A percentile compares a stretch with the other conserved stretches of the same genome.
Conservation (phyloP, 192 early-diverging fungal genomes). For the Obelidium mucronatum region DNA sequence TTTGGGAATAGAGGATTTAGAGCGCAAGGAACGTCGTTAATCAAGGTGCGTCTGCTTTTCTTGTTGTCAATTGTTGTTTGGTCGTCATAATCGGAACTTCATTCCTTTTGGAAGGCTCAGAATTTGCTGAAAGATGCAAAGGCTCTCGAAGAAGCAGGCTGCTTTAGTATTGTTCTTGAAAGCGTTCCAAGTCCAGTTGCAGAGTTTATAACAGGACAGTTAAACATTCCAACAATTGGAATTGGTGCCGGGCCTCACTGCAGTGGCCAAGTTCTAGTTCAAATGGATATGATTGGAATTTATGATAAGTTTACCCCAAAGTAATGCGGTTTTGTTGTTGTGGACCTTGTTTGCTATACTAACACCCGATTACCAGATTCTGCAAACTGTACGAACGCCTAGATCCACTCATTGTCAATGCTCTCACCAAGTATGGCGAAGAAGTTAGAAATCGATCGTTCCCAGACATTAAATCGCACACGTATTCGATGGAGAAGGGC, state of each 20-base stretch:
- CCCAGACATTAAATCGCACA: conserved; percentile 76
- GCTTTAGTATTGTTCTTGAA: conserved; percentile 90
- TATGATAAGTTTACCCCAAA: conserved; percentile 93
- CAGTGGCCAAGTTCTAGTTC: conserved; percentile 95
- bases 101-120: conserved; percentile 61
- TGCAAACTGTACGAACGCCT: conserved; percentile 87
- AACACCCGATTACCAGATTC: conserved; percentile 73
- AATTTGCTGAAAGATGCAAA: conserved; percentile 85
- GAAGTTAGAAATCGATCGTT: conserved; percentile 83
- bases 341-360: neutral
- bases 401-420: conserved; percentile 74
- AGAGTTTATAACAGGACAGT: conserved; percentile 75
- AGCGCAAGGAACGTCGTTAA: conserved; percentile 35
- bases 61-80: too few species aligned
- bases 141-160: conserved; percentile 90
- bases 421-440: conserved; percentile 71
- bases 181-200: conserved; percentile 93
- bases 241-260: conserved; percentile 91
- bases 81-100: neutral
- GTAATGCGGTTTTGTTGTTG: conserved; percentile 47
- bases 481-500: conserved; percentile 75
- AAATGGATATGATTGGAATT: conserved; percentile 88
- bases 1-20: conserved; percentile 27
- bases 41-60: too few species aligned
- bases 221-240: conserved; percentile 93